Evolutionary conservation across 306 rosid species (phyloP), one percentile per base, ranked within the genome.

Genomic region (Dalbergia cochinchinensis): DNA sequence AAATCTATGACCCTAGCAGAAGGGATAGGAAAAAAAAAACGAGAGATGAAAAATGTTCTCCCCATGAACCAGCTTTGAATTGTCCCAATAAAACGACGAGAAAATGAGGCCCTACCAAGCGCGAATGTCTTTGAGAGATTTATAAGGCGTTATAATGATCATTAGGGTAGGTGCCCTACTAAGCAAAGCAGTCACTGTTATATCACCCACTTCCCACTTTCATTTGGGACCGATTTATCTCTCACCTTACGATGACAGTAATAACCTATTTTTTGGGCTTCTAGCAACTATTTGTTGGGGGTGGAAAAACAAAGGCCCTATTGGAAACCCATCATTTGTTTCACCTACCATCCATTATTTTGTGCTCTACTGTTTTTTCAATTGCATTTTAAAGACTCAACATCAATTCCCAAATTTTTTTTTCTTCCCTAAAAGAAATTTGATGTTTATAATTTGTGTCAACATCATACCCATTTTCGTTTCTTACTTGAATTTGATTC

Each of bases 141-240:
- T 76, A 45, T 55, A 76, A 53, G 81, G 81, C 74, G 67, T 39
- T 62, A 74, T 69, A 75, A 79, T 74, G 39, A 80, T 80, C 53
- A 79, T 80, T 75, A 80, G 84, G 84, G 79, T 70, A 74, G 74
- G 82, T 75, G 44, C 67, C 82, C 82, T 79, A 35, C 79, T 55
- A 48, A 84, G 55, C 64, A 75, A 64, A 70, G 54, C 53, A 75
- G 69, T 69, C 81, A 64, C 31, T 59, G 16, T 80, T 31, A 47
- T 55, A 70, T 84, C 72, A 76, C 82, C 76, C 85, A 53, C 78
- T 69, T 39, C 31, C 59, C 69, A 75, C 87, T 65, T 71, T 76
- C 73, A 44, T 76, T 71, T 53, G 74, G 75, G 62, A 42, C 76
- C 81, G 74, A 47, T 73, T 35, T 35, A 53, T 3, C 67, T 53